Percentiles rank a stretch among this genome's conserved stretches.
Evolutionary conservation across 257 asterid genomes (phyloP).

Genomic region (Solanum okadae): DNA sequence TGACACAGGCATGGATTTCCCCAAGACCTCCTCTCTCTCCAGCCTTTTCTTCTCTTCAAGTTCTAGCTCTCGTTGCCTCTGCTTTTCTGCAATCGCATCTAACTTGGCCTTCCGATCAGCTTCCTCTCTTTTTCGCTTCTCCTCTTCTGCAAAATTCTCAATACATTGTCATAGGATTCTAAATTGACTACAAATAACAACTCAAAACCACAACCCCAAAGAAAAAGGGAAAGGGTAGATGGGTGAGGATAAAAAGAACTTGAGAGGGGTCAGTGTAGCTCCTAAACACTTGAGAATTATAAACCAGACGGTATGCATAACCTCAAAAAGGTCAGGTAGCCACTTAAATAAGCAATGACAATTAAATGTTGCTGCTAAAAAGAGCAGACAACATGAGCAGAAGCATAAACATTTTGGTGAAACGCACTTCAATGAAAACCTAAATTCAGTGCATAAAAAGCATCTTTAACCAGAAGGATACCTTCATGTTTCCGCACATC

Average conservation of each 20-base stretch:
- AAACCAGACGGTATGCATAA: neutral
- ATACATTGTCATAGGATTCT: neutral
- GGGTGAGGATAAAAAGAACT: neutral
- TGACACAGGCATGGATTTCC: constrained; percentile 13
- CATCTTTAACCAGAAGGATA: constrained; percentile 7
- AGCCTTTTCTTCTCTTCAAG: constrained; percentile 53
- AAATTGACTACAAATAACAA: neutral
- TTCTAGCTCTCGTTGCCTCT: constrained; percentile 63
- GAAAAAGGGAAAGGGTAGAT: neutral
- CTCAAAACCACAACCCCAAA: neutral
- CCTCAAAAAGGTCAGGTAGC: neutral
- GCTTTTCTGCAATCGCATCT: constrained; percentile 69
- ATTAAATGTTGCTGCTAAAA: neutral
- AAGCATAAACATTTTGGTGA: neutral
- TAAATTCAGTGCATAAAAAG: neutral
- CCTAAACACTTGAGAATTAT: neutral
- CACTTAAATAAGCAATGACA: neutral
- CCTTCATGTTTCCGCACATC: constrained; percentile 79
- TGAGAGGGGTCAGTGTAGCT: neutral
- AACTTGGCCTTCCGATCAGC: constrained; percentile 62
- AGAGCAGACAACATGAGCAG: neutral
- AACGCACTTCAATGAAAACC: neutral
- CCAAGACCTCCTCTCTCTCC: constrained; percentile 32
- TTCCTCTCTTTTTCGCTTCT: constrained; percentile 56
- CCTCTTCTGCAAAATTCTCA: constrained; percentile 35